A percentile compares a stretch with the other conserved stretches of the same genome.
Evolutionary conservation across 805 yeast species (phyloP).

Genomic region (Sungouiella thailandica): DNA sequence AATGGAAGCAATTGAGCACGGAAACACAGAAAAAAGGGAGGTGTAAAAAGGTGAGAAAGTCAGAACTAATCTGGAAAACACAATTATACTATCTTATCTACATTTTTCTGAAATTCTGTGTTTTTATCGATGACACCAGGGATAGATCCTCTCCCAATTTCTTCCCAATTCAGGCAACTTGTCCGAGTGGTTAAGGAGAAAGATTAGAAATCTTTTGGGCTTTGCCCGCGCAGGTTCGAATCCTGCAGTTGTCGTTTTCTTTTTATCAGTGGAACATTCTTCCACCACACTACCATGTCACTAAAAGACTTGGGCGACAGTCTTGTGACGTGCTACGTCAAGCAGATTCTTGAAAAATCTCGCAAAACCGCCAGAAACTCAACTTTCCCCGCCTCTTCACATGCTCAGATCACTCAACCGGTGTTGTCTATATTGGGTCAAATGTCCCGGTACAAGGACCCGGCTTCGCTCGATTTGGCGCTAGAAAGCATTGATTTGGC

Average conservation of each 20-base stretch:
- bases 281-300: too few relatives aligned
- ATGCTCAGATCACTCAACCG: constrained; percentile 2
- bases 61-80: too few relatives aligned
- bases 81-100: too few relatives aligned
- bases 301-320: constrained; percentile 7
- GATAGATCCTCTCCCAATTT: too few relatives aligned
- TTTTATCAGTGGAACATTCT: constrained; percentile 18
- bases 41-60: too few relatives aligned
- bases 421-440: constrained; percentile 3
- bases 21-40: too few relatives aligned
- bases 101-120: too few relatives aligned
- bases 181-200: constrained; percentile 79
- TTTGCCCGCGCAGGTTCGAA: constrained; percentile 77
- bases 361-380: not conserved
- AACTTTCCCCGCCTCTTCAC: not conserved
- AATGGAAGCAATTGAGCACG: too few relatives aligned
- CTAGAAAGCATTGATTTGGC: constrained; percentile 61
- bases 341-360: constrained; percentile 5
- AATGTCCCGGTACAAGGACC: constrained; percentile 8
- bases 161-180: constrained; percentile 48
- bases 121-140: too few relatives aligned
- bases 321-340: constrained; percentile 7
- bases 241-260: constrained; percentile 65
- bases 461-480: constrained; percentile 40
- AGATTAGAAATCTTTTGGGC: constrained; percentile 74